Evolutionary conservation across 2,329 filamentous ascomycete species (phyloP).

Genomic region (Rhynchosporium secalis): DNA sequence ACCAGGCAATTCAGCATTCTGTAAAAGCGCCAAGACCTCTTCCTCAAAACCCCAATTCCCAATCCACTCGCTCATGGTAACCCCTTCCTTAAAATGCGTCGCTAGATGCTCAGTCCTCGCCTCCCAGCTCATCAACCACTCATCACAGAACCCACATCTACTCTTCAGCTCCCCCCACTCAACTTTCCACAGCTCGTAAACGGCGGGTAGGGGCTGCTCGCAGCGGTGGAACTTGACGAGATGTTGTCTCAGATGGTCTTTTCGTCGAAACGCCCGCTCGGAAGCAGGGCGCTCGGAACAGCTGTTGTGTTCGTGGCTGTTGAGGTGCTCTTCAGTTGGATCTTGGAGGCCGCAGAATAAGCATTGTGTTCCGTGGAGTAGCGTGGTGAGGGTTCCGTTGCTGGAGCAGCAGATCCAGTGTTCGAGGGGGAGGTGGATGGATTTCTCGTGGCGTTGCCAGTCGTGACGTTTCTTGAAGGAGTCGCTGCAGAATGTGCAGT

Average conservation of each 20-base stretch:
- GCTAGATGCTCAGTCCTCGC: slow-evolving; percentile 12
- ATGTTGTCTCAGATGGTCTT: slow-evolving; percentile 9
- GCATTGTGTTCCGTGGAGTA: slow-evolving; percentile 1
- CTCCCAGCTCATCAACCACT: slow-evolving; percentile 9
- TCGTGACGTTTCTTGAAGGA: slow-evolving; percentile 11
- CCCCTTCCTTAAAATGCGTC: slow-evolving; percentile 12
- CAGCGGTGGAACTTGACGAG: slow-evolving; percentile 10
- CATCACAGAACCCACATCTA: slow-evolving; percentile 7
- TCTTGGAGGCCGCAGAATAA: slow-evolving; percentile 2
- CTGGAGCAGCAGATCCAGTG: slow-evolving; percentile 12
- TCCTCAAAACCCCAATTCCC: slow-evolving; percentile 10
- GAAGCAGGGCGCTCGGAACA: slow-evolving; percentile 5
- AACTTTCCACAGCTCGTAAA: slow-evolving; percentile 9
- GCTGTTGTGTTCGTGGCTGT: slow-evolving; percentile 7
- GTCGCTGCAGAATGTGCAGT: slow-evolving; percentile 9
- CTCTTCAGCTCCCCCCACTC: slow-evolving; percentile 13
- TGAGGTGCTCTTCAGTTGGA: slow-evolving; percentile 1
- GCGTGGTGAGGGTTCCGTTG: neutral
- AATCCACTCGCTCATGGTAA: slow-evolving; percentile 3
- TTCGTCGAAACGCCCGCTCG: slow-evolving; percentile 4
- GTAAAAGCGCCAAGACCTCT: slow-evolving; percentile 5
- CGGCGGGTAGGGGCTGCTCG: neutral
- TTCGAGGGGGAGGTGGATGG: slow-evolving; percentile 9
- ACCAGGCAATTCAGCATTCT: slow-evolving; percentile 6
- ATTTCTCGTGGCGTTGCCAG: slow-evolving; percentile 14